Evolutionary conservation across 768 basidiomycete genomes (phyloP).

Genomic region (Boletus reticulatus): DNA sequence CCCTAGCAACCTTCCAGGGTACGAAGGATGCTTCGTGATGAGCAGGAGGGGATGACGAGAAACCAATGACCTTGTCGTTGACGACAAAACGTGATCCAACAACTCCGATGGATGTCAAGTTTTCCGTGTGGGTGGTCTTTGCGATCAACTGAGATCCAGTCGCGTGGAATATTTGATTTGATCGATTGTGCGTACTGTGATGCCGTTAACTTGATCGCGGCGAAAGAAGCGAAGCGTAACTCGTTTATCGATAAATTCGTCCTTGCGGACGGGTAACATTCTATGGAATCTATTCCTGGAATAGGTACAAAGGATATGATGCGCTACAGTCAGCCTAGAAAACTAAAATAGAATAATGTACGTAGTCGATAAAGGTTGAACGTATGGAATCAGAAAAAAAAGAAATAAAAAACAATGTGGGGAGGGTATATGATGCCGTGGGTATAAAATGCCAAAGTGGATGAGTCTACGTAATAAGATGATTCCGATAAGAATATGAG

Average conservation of each 20-base stretch:
- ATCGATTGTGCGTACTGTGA: background rate
- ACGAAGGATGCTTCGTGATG: slow-evolving; percentile 87
- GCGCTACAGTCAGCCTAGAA: slow-evolving; percentile 17
- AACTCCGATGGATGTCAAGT: background rate
- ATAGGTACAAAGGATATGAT: slow-evolving; percentile 11
- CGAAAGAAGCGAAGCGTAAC: background rate
- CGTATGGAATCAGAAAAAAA: background rate
- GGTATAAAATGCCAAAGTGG: background rate
- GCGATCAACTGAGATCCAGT: background rate
- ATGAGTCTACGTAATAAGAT: background rate
- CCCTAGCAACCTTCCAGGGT: slow-evolving; percentile 58
- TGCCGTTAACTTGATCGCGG: background rate
- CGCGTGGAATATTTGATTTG: background rate
- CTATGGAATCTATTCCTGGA: background rate
- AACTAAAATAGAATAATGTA: background rate
- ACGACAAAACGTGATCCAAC: no score
- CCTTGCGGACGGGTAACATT: background rate
- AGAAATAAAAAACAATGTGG: background rate
- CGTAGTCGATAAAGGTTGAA: background rate
- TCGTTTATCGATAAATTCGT: background rate
- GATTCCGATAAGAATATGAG: background rate
- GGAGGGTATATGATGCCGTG: background rate
- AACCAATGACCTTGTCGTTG: no score
- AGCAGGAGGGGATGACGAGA: slow-evolving; percentile 50
- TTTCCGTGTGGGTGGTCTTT: background rate